Evolutionary conservation across 192 early-diverging fungal species (phyloP).

Genomic region (Pecoramyces ruminantium): DNA sequence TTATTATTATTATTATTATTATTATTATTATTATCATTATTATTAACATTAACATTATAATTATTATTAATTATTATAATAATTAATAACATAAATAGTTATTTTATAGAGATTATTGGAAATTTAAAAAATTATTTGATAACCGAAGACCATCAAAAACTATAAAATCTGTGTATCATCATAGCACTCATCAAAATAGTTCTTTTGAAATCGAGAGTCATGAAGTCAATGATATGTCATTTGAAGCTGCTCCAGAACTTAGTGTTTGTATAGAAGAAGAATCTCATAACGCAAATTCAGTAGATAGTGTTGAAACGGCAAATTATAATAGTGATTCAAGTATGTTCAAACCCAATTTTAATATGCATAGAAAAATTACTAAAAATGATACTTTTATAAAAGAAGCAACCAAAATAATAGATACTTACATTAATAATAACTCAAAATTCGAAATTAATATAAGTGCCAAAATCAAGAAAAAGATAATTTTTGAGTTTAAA

Average conservation of each 20-base stretch:
- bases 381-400: background rate
- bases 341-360: background rate
- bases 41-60: too few species aligned
- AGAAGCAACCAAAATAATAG: background rate
- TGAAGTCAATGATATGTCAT: background rate
- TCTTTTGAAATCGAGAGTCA: background rate
- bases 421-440: background rate
- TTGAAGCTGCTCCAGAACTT: background rate
- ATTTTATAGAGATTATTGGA: background rate
- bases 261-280: background rate
- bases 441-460: background rate
- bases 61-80: too few species aligned
- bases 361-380: background rate
- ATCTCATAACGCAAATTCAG: background rate
- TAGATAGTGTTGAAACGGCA: background rate
- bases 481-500: background rate
- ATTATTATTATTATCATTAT: too few species aligned
- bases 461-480: background rate
- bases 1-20: too few species aligned
- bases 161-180: background rate
- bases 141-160: background rate
- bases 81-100: background rate
- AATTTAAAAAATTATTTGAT: background rate
- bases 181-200: too few species aligned
- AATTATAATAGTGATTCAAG: background rate